Conservation (phyloP, 2,329 filamentous ascomycete genomes). For the Leptographium wingfieldii region DNA sequence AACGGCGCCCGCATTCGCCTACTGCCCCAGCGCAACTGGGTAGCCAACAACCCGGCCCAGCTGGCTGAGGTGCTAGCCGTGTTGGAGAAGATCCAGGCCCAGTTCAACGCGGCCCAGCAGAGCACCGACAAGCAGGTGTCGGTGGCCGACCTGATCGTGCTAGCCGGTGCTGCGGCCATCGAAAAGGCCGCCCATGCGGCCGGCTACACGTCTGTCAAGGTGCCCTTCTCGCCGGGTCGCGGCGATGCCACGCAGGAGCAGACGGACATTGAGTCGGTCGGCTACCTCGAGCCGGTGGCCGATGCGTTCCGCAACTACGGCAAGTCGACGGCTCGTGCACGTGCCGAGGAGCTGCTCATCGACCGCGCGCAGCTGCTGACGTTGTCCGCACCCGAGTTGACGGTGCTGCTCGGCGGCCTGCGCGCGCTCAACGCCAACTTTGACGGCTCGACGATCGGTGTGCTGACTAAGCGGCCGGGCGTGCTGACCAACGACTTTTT, state of each 20-base stretch:
- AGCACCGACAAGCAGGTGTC: slow-evolving; percentile 56
- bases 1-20: slow-evolving; percentile 70
- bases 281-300: slow-evolving; percentile 52
- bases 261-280: slow-evolving; percentile 54
- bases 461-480: slow-evolving; percentile 57
- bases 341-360: slow-evolving; percentile 56
- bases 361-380: slow-evolving; percentile 61
- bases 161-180: slow-evolving; percentile 57
- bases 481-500: slow-evolving; percentile 72
- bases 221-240: slow-evolving; percentile 64
- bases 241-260: slow-evolving; percentile 59
- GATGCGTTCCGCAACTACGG: slow-evolving; percentile 77
- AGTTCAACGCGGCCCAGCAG: slow-evolving; percentile 39
- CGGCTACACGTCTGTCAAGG: slow-evolving; percentile 26
- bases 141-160: slow-evolving; percentile 65
- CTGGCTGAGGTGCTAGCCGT: slow-evolving; percentile 47
- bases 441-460: slow-evolving; percentile 53
- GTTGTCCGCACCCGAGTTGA: slow-evolving; percentile 57
- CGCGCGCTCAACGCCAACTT: slow-evolving; percentile 59
- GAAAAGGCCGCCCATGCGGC: slow-evolving; percentile 50
- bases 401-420: slow-evolving; percentile 59
- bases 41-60: slow-evolving; percentile 60
- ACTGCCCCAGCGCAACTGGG: slow-evolving; percentile 58
- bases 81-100: slow-evolving; percentile 51
- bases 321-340: slow-evolving; percentile 44